Base-by-base conservation (phyloP, 2,329 filamentous ascomycete genomes). In the Epichloe scottii region DNA sequence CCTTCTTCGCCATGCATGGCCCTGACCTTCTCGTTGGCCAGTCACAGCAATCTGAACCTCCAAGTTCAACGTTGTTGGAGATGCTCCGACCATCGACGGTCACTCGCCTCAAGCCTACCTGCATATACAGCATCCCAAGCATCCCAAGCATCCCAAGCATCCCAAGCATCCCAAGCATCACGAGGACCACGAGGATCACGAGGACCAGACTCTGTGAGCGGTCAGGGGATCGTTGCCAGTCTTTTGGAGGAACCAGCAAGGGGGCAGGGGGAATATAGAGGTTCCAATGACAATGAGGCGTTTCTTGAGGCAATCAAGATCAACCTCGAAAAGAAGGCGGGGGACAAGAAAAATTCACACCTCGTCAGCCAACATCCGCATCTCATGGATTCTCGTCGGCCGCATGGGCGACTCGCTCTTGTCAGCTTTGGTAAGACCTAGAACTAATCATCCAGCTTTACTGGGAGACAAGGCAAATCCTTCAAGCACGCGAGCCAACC, bases 131-230 rank as follows among this genome's bases (percentile, higher is more conserved):
- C 35, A 50, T 5, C n/a, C 12, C 11, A 23, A 50, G 14, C 12
- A 30, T 10, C 26, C 26, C 26, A 8, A 30, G 8, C 26, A 3
- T 30, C 26, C 2, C 26, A 10, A 30, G 8, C 2, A 3, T 30
- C 26, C 0, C 26, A 10, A 30, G 8, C 2, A 30, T 11, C 30
- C 0, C 26, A 10, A 30, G 8, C 2, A 30, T 11, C 30, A 11
- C 30, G 8, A 30, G 26, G 1, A 30, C 3, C 26, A 30, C 26
- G 8, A 30, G 26, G 7, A 38, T 46, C 51, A 46, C 51, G 47
- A 52, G 51, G 42, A 37, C 42, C 14, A 45, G 42, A 46, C 37
- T 46, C 42, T 47, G 42, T 49, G n/a, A 42, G 47, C 39, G 11
- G 37, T 21, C 42, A 49, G 51, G 47, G 41, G 34, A 17, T 34